These are phyloP conservation scores for Fusarium sterilihyphosum DNA, from an alignment of 2,329 filamentous ascomycete species.

Conservation along the genomic window DNA sequence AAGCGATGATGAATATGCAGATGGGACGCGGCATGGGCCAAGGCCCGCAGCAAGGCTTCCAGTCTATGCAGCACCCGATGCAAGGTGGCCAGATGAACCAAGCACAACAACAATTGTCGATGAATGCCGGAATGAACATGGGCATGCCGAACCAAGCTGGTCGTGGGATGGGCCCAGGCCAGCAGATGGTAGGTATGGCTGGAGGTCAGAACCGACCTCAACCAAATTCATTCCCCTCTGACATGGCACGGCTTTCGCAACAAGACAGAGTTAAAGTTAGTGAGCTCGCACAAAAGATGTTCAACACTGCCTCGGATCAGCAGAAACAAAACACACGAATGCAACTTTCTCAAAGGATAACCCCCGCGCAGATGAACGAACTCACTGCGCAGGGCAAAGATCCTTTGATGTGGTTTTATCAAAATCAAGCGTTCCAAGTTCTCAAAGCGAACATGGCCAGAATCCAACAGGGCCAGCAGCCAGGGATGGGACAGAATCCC, in stretches of 20 bases:
- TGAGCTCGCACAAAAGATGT: constrained; percentile 56
- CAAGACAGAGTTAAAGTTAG: constrained; percentile 58
- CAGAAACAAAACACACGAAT: constrained; percentile 52
- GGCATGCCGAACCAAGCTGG: constrained; percentile 51
- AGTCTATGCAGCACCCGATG: constrained; percentile 68
- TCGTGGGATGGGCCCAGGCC: constrained; percentile 55
- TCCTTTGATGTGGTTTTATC: constrained; percentile 60
- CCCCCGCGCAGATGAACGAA: constrained; percentile 56
- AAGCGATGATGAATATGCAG: constrained; percentile 64
- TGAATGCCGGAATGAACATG: constrained; percentile 45
- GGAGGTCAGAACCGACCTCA: constrained; percentile 48
- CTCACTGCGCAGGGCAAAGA: constrained; percentile 59
- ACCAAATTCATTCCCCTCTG: constrained; percentile 41
- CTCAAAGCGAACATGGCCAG: constrained; percentile 46
- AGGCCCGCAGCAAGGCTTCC: constrained; percentile 63
- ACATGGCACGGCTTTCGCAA: constrained; percentile 53
- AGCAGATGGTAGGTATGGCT: constrained; percentile 53
- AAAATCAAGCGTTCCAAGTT: constrained; percentile 55
- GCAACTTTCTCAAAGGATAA: constrained; percentile 50
- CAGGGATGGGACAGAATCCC: constrained; percentile 47
- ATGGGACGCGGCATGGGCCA: constrained; percentile 63
- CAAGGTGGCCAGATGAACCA: constrained; percentile 64
- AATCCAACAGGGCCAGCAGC: constrained; percentile 39
- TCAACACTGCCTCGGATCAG: constrained; percentile 54
- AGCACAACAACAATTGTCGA: constrained; percentile 46